Base-by-base conservation (phyloP, 257 asterid genomes). In the Misopates orontium region DNA sequence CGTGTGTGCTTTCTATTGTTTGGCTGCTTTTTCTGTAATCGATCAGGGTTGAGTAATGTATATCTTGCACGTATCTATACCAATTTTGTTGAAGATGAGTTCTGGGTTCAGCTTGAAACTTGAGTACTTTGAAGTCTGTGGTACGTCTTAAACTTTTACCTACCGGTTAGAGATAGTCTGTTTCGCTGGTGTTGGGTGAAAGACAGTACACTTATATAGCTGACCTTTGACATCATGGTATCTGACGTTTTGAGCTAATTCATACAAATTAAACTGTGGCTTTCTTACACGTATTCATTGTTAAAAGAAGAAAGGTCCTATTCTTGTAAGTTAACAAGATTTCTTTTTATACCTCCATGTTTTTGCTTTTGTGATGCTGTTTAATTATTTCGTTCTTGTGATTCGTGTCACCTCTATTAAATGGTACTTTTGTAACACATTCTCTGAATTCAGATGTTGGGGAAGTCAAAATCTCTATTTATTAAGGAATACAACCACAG, bases 401-500 rank as follows among this genome's bases (percentile, higher is more conserved):
- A 64, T 57, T 53, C 15, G 19, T 21, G 63, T 51, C 13, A n/a
- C 58, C 42, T 64, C 65, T 63, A 36, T 52, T 48, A 16, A 32
- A 40, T 42, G 19, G 54, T 56, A 19, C 69, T 28, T 66, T 58
- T 21, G 18, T 52, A 45, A 50, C 58, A 23, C 55, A 7, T 40
- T 42, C 28, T 62, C 41, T 56, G 50, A 36, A 44, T 83, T 88
- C 95, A 94, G 97, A 94, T 90, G 99, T 62, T 94, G 82, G 95
- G 92, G 76, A 94, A 88, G 82, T 82, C 99, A 9, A 94, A 83
- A 78, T 78, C 95, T 61, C 74, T 87, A 51, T 94, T 94, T 74
- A 88, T 90, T 20, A 94, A 90, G 78, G 97, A 94, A 78, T 94
- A 94, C 84, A 94, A 94, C 72, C 95, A 86, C 77, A 77, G 97